Evolutionary conservation across 1,139 yeast species (phyloP), one percentile per base, ranked within the genome.

Genomic region (Lipomyces yarrowii): DNA sequence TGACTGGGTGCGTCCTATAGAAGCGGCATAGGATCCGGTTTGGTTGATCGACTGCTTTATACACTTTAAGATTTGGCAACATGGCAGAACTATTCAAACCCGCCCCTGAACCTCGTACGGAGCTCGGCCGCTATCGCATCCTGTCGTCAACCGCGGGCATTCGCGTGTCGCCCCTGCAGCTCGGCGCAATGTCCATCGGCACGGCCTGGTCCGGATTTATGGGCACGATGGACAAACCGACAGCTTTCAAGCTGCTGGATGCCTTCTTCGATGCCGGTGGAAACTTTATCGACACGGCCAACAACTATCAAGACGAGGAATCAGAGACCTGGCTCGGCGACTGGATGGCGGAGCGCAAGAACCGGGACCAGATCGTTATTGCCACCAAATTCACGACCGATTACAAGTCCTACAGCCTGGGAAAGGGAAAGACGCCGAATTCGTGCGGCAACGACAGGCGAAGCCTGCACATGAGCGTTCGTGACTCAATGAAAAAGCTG

Each of bases 151-250:
- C 70, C 5, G 75, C 75, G 18, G 73, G 69, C 5, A 71, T 73
- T n/a, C 66, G 72, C 33, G 75, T 73, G 18, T 72, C 74, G 2
- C 75, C 75, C 1, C 65, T 73, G 3, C 69, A 70, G 53, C 68
- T 73, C n/a, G 75, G 75, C 7, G 73, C 73, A 1, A 73, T 73
- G 75, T 69, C 67, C 32, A 62, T 73, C 33, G 76, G 76, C 1
- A 71, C 72, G 11, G 72, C 71, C 26, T 71, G 74, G 73, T 59
- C 39, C 21, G 15, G 26, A 6, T 55, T 55, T 42, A 59, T 54
- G 62, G 61, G 60, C 53, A 63, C 67, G 8, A 64, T 70, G 65
- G 59, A 64, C 57, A 73, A 71, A 53, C 71, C 69, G 46, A 60
- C 61, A 6, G 37, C 73, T 5, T 73, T 73, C 57, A 69, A 60